Base-by-base conservation (phyloP, 2,329 filamentous ascomycete species). In the Harringtonia lauricola region DNA sequence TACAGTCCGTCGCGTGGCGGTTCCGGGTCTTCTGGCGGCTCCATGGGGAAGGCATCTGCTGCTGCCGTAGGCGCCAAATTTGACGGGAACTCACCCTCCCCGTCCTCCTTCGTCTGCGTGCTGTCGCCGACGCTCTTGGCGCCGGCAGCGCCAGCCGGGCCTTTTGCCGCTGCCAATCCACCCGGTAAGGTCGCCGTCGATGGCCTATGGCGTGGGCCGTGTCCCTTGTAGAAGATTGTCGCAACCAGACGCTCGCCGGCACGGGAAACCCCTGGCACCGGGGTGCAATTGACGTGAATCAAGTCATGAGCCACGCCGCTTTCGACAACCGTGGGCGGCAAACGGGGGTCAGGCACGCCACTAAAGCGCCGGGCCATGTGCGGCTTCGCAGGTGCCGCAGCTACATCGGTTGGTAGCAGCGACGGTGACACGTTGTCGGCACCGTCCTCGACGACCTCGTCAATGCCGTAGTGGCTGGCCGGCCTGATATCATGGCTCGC, bases 251-350 rank as follows among this genome's bases (percentile, higher is more conserved):
- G 66, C 49, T 73, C 66, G 18, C 68, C 65, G 43, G 57, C 57
- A 8, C n/a, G 35, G 3, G 40, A 30, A 17, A 62, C 57, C 18
- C 76, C 76, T 5, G 63, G 57, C 1, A 63, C 53, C 7, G 76
- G 71, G 31, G 72, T 72, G 54, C 79, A 83, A 57, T 80, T 77
- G 33, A 74, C 70, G 52, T 83, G 79, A 30, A 76, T 76, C 51
- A 79, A 68, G 52, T 70, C 71, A 59, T 82, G 77, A 55, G 66
- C 75, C 52, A 81, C 58, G 37, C 78, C 78, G 55, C 71, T 76
- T 51, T 82, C 76, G 46, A 80, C 67, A 41, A 82, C 73, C 43
- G 64, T 73, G 21, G 74, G 74, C 8, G 76, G 76, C 48, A 72
- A 67, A 24, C 75, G 70, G 26, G 72, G 66, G 42, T 74, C 76